Percentiles rank a stretch among this genome's conserved stretches.
Conservation (phyloP, 176 grass and related monocot genomes). For the Oropetium thomaeum region DNA sequence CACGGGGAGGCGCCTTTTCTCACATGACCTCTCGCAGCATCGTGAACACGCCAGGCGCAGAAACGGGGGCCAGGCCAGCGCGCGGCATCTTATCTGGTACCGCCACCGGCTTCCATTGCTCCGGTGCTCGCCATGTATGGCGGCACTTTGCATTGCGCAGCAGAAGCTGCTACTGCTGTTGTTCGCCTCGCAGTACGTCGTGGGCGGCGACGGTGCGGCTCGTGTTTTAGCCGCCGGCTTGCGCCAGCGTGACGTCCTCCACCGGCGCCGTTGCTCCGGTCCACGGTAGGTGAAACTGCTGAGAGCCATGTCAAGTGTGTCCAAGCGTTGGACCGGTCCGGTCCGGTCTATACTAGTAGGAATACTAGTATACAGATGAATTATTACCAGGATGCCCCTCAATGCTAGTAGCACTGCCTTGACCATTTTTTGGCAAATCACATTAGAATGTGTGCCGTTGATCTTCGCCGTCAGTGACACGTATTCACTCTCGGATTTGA, state of each 20-base stretch:
- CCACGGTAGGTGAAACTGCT: conserved; percentile 5
- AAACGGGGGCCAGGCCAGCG: background rate
- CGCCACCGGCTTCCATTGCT: background rate
- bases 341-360: background rate
- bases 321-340: background rate
- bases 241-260: background rate
- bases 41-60: background rate
- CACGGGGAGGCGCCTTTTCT: background rate
- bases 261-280: background rate
- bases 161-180: too few species aligned
- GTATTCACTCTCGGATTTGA: background rate
- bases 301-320: too few species aligned
- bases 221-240: background rate
- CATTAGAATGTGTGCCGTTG: too few species aligned
- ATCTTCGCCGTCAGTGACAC: too few species aligned
- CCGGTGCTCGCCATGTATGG: too few species aligned
- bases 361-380: too few species aligned
- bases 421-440: too few species aligned
- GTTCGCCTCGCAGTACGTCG: background rate
- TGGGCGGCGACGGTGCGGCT: background rate
- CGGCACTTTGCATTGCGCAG: too few species aligned
- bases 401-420: too few species aligned
- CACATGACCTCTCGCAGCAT: background rate
- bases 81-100: background rate
- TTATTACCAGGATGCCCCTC: background rate